Evolutionary conservation across 352 stramenopile species (phyloP).

Genomic region (Globisporangium iwayamae): DNA sequence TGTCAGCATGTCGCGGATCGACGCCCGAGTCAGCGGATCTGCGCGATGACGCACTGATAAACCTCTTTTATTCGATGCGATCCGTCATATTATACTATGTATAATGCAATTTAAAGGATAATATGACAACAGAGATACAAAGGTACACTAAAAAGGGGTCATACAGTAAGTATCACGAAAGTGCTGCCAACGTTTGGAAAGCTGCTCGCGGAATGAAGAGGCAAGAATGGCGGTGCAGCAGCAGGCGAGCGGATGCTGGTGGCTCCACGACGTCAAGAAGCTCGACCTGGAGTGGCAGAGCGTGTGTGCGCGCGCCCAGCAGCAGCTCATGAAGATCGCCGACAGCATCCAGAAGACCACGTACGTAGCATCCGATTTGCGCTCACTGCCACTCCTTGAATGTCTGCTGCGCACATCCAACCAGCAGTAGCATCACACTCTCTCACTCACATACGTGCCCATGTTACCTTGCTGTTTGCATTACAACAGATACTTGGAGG

Average conservation of each 20-base stretch:
- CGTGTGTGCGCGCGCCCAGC: conserved; percentile 39
- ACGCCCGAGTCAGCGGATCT: neutral
- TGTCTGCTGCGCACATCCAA: too few relatives aligned
- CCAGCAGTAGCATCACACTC: neutral
- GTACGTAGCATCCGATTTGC: conserved; percentile 23
- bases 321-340: conserved; percentile 61
- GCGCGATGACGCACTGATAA: conserved; percentile 2
- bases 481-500: conserved; percentile 50
- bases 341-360: conserved; percentile 75
- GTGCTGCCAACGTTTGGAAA: neutral
- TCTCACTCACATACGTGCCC: neutral
- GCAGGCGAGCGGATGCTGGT: conserved; percentile 49
- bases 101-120: neutral
- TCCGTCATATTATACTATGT: too few relatives aligned
- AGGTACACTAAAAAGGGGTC: neutral
- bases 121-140: neutral
- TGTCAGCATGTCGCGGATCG: conserved; percentile 9
- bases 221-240: conserved; percentile 2
- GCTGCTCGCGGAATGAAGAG: neutral
- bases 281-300: conserved; percentile 64
- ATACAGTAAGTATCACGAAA: neutral
- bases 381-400: neutral
- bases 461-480: neutral
- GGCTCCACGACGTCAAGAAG: conserved; percentile 53
- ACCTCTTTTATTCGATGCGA: neutral